Evolutionary conservation across 2,329 filamentous ascomycete genomes (phyloP).

Genomic region (Elsinoe perseae): DNA sequence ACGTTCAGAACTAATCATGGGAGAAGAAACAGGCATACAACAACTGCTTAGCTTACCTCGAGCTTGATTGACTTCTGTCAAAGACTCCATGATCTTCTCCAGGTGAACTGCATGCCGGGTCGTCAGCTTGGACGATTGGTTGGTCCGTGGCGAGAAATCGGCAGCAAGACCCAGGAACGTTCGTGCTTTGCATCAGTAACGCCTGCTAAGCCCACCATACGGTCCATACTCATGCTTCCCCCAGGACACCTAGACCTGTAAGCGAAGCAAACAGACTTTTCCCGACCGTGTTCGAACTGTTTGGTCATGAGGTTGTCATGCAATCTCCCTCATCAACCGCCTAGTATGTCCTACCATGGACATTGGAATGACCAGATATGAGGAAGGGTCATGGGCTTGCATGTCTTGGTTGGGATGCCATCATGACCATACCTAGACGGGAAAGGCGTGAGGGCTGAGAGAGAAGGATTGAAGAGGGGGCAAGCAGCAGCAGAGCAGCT

Average conservation of each 20-base stretch:
- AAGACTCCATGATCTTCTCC: conserved; percentile 1
- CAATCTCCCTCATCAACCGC: conserved; percentile 12
- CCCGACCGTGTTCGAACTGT: conserved; percentile 2
- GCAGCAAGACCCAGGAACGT: conserved; percentile 1
- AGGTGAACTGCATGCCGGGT: neutral
- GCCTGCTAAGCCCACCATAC: conserved; percentile 7
- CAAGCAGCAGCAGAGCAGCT: neutral
- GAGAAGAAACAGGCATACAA: neutral
- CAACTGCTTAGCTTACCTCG: neutral
- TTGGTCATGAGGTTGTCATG: conserved; percentile 1
- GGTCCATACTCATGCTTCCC: conserved; percentile 6
- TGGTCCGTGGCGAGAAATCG: conserved; percentile 9
- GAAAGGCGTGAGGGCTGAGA: conserved; percentile 3
- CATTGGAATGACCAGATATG: conserved; percentile 4
- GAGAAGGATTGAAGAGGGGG: neutral
- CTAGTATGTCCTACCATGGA: neutral
- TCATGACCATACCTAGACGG: conserved; percentile 9
- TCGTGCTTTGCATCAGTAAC: conserved; percentile 6
- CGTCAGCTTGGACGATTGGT: conserved; percentile 7
- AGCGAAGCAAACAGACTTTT: neutral
- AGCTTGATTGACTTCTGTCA: neutral
- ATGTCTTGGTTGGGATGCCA: conserved; percentile 8
- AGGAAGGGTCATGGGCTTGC: conserved; percentile 5
- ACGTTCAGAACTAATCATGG: neutral
- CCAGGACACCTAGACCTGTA: neutral